Base-by-base conservation (phyloP, 495 filamentous ascomycete genomes). In the Penicillium salamii region DNA sequence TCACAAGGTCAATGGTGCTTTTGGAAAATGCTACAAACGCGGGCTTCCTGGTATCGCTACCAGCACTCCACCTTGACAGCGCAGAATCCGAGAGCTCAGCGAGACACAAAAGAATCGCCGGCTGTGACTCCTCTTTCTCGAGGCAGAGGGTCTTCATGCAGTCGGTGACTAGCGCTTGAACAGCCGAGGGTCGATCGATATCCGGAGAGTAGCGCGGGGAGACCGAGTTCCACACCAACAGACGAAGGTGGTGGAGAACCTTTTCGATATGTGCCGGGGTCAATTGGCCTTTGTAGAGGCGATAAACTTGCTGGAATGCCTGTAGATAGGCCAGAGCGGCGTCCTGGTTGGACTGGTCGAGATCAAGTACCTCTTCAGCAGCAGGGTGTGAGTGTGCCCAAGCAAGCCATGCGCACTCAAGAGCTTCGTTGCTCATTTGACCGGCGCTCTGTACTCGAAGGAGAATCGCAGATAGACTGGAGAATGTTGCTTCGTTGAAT, bases 21-120 rank as follows among this genome's bases (percentile, higher is more conserved):
- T 86, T 89, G 0, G 91, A 91, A 58, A 97, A 80, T 14, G 93
- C 90, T 40, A 98, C 81, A 60, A 88, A 97, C 1, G 88, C 90
- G 2, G 87, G 84, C 51, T 75, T 79, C 44, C 70, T 60, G 14
- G 67, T 57, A 49, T 72, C 65, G 39, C 46, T 55, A 18, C 58
- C 57, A 1, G 59, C 50, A 7, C 57, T 63, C 71, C 68, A 71
- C 49, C 65, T 71, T 3, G 89, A 81, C 12, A 98, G 61, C 0
- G 80, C 82, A 14, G 71, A 74, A 56, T 72, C 70, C 15, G 82
- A 79, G 35, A 95, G 79, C 29, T 86, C 77, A 5, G 87, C 78
- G 13, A 91, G 75, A 37, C 85, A 80, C 29, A 72, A 67, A 43
- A 95, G 77, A 47, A 95, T 72, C 3, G 80, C 76, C 5, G 84